These are phyloP conservation scores for Colletotrichum siamense DNA, from an alignment of 2,329 filamentous ascomycete species.

Conservation along the genomic window DNA sequence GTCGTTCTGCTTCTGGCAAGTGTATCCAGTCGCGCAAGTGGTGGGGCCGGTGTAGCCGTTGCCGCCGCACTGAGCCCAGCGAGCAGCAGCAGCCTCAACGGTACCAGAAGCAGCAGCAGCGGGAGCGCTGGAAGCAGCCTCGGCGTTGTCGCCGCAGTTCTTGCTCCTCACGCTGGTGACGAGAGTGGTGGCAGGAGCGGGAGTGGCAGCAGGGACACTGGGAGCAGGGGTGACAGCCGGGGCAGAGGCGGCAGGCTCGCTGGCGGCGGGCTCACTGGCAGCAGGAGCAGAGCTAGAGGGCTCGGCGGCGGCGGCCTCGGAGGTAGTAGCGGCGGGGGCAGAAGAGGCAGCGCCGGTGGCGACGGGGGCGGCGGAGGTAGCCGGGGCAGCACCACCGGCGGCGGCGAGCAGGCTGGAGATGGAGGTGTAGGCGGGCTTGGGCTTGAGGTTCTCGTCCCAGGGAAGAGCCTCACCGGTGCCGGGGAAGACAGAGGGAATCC, in stretches of 20 bases:
- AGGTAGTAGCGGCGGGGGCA: not conserved
- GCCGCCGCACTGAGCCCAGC: slow-evolving; percentile 45
- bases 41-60: slow-evolving; percentile 39
- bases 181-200: not conserved
- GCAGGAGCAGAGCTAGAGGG: not conserved
- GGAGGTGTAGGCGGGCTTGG: slow-evolving; percentile 45
- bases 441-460: slow-evolving; percentile 39
- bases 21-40: slow-evolving; percentile 36
- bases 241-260: not conserved
- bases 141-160: not conserved
- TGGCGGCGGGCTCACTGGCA: not conserved
- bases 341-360: not conserved
- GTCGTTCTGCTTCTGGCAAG: slow-evolving; percentile 42
- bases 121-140: not conserved
- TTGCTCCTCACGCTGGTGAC: slow-evolving; percentile 12
- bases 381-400: slow-evolving; percentile 14
- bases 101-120: slow-evolving; percentile 2
- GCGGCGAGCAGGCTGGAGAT: slow-evolving; percentile 40
- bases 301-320: not conserved
- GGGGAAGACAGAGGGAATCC: slow-evolving; percentile 42
- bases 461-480: slow-evolving; percentile 42
- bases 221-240: not conserved
- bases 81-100: slow-evolving; percentile 25
- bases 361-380: not conserved
- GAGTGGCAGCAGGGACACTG: not conserved